Evolutionary conservation across 2,329 filamentous ascomycete species (phyloP).

Genomic region (Cladophialophora exuberans): DNA sequence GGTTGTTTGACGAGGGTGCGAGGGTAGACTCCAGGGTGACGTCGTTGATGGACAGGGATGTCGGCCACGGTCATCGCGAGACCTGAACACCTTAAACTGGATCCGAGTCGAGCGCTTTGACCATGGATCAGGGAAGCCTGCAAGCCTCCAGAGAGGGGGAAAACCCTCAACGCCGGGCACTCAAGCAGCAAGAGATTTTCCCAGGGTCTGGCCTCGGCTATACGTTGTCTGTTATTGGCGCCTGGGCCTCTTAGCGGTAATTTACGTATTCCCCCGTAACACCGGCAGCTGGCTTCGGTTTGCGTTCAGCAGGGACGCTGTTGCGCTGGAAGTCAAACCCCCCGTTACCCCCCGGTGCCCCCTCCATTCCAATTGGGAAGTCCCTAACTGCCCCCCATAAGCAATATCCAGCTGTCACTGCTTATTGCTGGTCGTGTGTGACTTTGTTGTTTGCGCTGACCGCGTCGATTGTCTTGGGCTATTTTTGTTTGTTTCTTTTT

Average conservation of each 20-base stretch:
- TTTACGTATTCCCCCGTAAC: slow-evolving; percentile 7
- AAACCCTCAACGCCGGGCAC: not conserved
- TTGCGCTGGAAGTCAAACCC: no score
- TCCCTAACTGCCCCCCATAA: slow-evolving; percentile 1
- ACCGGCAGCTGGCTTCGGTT: not conserved
- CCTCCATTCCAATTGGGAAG: no score
- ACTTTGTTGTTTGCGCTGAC: not conserved
- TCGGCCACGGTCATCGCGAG: not conserved
- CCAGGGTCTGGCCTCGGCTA: slow-evolving; percentile 20
- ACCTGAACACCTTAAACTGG: not conserved
- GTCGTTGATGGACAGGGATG: slow-evolving; percentile 8
- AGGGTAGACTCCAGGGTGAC: slow-evolving; percentile 10
- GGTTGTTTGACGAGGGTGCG: not conserved
- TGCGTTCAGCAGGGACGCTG: not conserved
- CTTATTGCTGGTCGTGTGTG: not conserved
- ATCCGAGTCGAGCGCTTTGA: not conserved
- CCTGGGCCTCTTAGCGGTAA: slow-evolving; percentile 5
- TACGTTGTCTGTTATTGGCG: slow-evolving; percentile 14
- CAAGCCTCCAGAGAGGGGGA: not conserved
- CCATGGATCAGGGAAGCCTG: not conserved
- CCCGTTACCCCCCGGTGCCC: no score
- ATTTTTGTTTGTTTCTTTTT: not conserved
- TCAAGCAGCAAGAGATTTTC: slow-evolving; percentile 11
- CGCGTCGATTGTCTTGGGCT: not conserved
- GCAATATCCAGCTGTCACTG: slow-evolving; percentile 5